phyloP scores from a whole-genome alignment of 2,329 filamentous ascomycete genomes.

The Botryotinia calthae region DNA sequence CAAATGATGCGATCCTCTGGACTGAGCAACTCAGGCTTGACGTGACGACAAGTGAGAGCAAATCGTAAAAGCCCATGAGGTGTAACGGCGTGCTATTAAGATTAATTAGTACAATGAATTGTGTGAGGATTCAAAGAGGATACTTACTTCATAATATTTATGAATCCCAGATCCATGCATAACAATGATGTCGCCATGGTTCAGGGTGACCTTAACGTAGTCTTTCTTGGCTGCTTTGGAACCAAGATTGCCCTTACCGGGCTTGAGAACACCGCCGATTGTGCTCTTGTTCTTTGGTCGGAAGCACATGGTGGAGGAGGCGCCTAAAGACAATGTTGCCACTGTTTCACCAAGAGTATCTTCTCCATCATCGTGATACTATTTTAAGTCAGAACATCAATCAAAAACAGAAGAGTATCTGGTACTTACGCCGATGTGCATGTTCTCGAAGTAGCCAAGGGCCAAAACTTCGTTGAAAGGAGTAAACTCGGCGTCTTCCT shows the following conservation, averaged over 20 bases:
- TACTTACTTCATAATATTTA: constrained; percentile 52
- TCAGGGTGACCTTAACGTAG: constrained; percentile 45
- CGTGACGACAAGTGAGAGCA: constrained; percentile 55
- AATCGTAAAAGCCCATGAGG: constrained; percentile 52
- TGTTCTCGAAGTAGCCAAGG: constrained; percentile 59
- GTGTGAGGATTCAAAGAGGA: no score
- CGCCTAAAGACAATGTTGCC: constrained; percentile 58
- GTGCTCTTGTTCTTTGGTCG: constrained; percentile 48
- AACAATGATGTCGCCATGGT: constrained; percentile 62
- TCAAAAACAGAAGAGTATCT: no score
- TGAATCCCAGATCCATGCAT: constrained; percentile 63
- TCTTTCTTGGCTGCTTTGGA: constrained; percentile 34
- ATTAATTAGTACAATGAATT: constrained; percentile 26
- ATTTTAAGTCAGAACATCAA: no score
- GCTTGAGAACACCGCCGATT: constrained; percentile 24
- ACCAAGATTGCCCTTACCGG: background rate
- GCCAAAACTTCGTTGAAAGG: constrained; percentile 60
- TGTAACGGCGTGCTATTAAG: constrained; percentile 49
- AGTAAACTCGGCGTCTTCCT: background rate
- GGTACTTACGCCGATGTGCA: constrained; percentile 58
- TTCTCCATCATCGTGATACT: constrained; percentile 68
- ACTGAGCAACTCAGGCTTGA: constrained; percentile 46
- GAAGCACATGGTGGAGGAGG: constrained; percentile 50
- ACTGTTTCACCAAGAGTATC: constrained; percentile 59
- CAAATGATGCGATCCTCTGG: constrained; percentile 28